Evolutionary conservation across 1,139 yeast genomes (phyloP).

Genomic region (Lodderomyces orthopsilosis): DNA sequence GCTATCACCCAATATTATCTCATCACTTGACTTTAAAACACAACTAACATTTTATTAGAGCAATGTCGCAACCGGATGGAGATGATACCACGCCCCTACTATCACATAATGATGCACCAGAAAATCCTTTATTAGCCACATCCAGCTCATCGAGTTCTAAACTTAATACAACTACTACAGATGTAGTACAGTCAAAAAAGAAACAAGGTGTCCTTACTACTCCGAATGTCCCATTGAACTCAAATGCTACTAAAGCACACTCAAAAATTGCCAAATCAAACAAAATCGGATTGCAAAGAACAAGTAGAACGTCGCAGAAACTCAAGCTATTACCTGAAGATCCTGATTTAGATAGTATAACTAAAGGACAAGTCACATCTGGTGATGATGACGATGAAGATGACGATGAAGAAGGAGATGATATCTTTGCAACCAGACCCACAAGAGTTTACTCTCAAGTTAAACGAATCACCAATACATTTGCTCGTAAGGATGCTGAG

Average conservation of each 20-base stretch:
- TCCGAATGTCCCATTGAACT: neutral
- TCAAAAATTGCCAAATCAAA: constrained; percentile 34
- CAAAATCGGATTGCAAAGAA: constrained; percentile 78
- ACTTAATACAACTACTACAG: neutral
- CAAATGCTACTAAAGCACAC: constrained; percentile 15
- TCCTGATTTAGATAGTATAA: constrained; percentile 20
- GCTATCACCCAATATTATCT: no score
- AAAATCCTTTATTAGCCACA: constrained; percentile 6
- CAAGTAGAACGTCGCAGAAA: constrained; percentile 85
- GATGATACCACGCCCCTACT: constrained; percentile 5
- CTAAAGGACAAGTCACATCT: constrained; percentile 9
- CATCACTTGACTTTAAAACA: no score
- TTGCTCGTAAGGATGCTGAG: constrained; percentile 94
- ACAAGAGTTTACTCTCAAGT: constrained; percentile 73
- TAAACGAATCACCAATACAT: constrained; percentile 79
- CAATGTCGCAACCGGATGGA: neutral
- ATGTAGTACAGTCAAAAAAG: neutral
- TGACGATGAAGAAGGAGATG: constrained; percentile 24
- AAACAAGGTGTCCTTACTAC: neutral
- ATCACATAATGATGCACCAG: constrained; percentile 5
- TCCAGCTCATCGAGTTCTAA: neutral
- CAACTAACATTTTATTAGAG: no score
- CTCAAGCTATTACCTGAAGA: constrained; percentile 85
- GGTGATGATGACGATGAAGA: constrained; percentile 11
- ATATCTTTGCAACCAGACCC: constrained; percentile 25